Evolutionary conservation across 768 basidiomycete species (phyloP).

Genomic region (Coprinopsis strossmayeri): DNA sequence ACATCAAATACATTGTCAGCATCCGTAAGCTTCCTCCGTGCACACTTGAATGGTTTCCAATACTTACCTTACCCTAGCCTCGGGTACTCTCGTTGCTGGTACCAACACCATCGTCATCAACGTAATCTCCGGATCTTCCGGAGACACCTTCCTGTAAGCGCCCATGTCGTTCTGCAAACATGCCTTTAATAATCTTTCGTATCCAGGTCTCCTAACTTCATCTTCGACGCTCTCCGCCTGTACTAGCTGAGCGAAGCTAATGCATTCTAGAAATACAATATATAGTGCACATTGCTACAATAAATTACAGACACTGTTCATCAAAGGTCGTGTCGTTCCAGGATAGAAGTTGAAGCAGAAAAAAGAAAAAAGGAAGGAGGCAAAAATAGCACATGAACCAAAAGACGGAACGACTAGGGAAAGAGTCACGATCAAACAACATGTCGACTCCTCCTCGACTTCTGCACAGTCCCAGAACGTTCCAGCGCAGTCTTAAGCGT

Average conservation of each 20-base stretch:
- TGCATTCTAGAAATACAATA: neutral
- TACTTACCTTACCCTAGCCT: conserved; percentile 17
- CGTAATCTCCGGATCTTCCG: conserved; percentile 29
- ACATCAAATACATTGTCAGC: conserved; percentile 27
- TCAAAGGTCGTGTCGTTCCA: neutral
- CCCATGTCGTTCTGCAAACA: neutral
- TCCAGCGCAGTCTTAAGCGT: conserved; percentile 59
- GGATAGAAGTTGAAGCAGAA: neutral
- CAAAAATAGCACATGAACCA: neutral
- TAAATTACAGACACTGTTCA: neutral
- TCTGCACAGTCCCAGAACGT: conserved; percentile 55
- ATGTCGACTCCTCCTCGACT: conserved; percentile 58
- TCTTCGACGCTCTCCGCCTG: conserved; percentile 25
- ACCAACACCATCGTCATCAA: conserved; percentile 25
- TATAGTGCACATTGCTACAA: neutral
- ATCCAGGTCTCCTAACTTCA: conserved; percentile 24
- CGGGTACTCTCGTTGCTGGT: conserved; percentile 23
- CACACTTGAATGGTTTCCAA: neutral
- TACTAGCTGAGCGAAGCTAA: conserved; percentile 13
- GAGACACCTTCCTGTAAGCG: conserved; percentile 25
- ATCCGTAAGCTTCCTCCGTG: conserved; percentile 22
- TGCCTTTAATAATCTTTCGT: neutral
- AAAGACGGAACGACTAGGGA: neutral
- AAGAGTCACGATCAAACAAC: conserved; percentile 26
- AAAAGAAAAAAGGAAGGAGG: neutral